phyloP scores from a whole-genome alignment of 1,284 basidiomycete species.

The Fomitopsis palustris region DNA sequence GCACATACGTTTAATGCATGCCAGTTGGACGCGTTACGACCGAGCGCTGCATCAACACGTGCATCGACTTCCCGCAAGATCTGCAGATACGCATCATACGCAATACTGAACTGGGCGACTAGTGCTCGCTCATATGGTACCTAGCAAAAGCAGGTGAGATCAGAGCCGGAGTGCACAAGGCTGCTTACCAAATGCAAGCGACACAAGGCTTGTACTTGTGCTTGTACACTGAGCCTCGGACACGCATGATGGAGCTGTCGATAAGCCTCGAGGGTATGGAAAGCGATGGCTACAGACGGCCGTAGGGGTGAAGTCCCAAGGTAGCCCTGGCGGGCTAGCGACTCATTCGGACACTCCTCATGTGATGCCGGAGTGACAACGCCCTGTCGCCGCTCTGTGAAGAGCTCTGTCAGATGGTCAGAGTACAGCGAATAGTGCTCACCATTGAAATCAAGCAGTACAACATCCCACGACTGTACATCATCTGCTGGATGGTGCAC shows the following conservation, averaged over 20 bases:
- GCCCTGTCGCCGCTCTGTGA: too few relatives aligned
- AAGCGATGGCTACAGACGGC: conserved; percentile 16
- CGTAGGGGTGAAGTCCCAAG: conserved; percentile 14
- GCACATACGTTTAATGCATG: conserved; percentile 24
- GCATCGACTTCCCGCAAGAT: conserved; percentile 17
- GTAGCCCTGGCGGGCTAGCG: conserved; percentile 9
- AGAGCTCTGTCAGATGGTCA: too few relatives aligned
- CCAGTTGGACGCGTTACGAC: conserved; percentile 20
- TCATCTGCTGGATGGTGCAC: too few relatives aligned
- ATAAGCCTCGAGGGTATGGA: conserved; percentile 17
- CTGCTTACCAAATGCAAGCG: conserved; percentile 17
- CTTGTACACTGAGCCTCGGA: conserved; percentile 21
- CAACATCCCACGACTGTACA: neutral
- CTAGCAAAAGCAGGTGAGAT: too few relatives aligned
- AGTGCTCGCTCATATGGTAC: conserved; percentile 3
- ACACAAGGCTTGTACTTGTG: conserved; percentile 12
- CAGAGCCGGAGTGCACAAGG: too few relatives aligned
- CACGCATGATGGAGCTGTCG: conserved; percentile 20
- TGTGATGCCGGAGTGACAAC: too few relatives aligned
- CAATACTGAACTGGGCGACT: conserved; percentile 18
- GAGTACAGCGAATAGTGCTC: neutral
- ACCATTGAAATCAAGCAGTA: neutral
- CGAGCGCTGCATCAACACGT: conserved; percentile 17
- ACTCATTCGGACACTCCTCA: conserved; percentile 1
- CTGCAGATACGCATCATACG: conserved; percentile 29